phyloP scores from a whole-genome alignment of 75 land plant species.

The Selaginella moellendorffii region DNA sequence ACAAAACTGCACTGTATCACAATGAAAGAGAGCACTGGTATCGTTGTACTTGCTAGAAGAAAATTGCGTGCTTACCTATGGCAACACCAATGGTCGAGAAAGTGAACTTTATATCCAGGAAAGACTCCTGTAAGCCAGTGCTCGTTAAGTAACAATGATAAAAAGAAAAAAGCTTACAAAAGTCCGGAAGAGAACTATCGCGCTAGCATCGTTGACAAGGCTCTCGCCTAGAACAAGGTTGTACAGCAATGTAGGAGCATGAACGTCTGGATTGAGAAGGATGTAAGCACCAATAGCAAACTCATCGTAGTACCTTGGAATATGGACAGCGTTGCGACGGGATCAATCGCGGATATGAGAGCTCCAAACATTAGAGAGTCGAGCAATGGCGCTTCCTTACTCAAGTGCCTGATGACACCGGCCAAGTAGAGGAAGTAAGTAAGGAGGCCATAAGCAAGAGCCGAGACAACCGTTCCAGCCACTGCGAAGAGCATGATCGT shows the following conservation, averaged over 20 bases:
- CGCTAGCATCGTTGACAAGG: neutral
- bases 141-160: neutral
- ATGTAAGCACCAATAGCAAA: neutral
- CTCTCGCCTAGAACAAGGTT: neutral
- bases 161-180: neutral
- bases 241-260: neutral
- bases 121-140: neutral
- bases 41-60: neutral
- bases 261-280: neutral
- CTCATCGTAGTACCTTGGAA: neutral
- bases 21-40: neutral
- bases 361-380: conserved; percentile 12
- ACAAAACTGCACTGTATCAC: neutral
- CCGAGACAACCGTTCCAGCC: conserved; percentile 9
- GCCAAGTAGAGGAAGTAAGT: conserved; percentile 11
- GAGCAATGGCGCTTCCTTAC: conserved; percentile 8
- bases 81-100: neutral
- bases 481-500: conserved; percentile 11
- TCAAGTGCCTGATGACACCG: conserved; percentile 11
- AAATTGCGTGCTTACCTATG: neutral
- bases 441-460: conserved; percentile 9
- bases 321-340: conserved; percentile 1
- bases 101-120: neutral
- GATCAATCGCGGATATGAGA: conserved; percentile 8
- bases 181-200: neutral